phyloP scores from a whole-genome alignment of 352 stramenopile genomes.

The Phytophthora colocasiae region DNA sequence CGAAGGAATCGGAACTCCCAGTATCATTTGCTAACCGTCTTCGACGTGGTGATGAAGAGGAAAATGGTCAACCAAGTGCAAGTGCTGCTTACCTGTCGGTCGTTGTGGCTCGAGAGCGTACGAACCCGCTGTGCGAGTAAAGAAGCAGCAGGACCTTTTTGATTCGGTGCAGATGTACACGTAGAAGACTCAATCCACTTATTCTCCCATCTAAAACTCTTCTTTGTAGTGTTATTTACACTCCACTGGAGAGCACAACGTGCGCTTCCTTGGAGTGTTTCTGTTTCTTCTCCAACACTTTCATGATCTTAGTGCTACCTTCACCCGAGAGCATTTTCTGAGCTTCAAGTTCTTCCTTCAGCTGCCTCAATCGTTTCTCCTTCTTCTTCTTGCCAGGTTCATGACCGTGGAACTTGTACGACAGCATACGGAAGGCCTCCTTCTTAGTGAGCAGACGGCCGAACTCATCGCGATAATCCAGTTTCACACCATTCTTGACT shows the following conservation, averaged over 20 bases:
- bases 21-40: constrained; percentile 54
- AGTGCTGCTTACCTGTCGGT: constrained; percentile 59
- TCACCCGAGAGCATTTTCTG: constrained; percentile 81
- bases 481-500: constrained; percentile 86
- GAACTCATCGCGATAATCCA: constrained; percentile 98
- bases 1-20: constrained; percentile 51
- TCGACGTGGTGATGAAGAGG: constrained; percentile 28
- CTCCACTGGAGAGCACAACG: constrained; percentile 80
- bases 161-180: constrained; percentile 36
- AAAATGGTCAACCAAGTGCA: constrained; percentile 19
- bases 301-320: constrained; percentile 87
- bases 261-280: constrained; percentile 83
- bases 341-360: constrained; percentile 83
- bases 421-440: constrained; percentile 97
- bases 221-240: constrained; percentile 29
- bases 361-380: constrained; percentile 92
- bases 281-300: constrained; percentile 87
- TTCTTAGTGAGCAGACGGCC: constrained; percentile 97
- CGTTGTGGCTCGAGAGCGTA: constrained; percentile 63
- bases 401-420: constrained; percentile 99
- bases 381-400: constrained; percentile 98
- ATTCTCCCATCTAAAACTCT: constrained; percentile 19
- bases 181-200: constrained; percentile 32
- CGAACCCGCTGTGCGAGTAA: constrained; percentile 68
- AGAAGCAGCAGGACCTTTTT: constrained; percentile 20